Evolutionary conservation across 2,329 filamentous ascomycete species (phyloP), one percentile per base, ranked within the genome.

Genomic region (Talaromyces sp.): DNA sequence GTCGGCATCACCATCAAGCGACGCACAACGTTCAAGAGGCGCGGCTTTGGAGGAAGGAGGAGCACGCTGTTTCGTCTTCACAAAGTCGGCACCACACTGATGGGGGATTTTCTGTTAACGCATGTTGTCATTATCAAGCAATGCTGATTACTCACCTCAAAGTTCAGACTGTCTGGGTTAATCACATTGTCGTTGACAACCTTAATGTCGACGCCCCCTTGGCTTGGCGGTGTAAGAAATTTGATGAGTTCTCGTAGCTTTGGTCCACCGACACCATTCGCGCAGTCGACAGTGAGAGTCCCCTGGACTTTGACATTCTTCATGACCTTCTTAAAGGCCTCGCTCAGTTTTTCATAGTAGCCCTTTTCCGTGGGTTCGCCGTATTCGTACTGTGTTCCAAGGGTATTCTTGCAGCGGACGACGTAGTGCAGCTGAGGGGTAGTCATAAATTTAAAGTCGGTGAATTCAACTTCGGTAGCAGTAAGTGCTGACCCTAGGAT

Each of bases 341-440:
- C 83, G 46, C 86, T 84, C 58, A 97, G 84, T 81, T 99, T 99
- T 78, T 95, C 85, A 76, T 98, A 98, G 79, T 99, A 99, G 38
- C 95, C 95, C 61, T 86, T 82, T 80, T 98, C 93, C 64, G 89
- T 96, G 58, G 91, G 85, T 71, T 91, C 87, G 60, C 95, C 95
- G 72, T 98, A 99, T 19, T 91, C 85, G 67, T 92, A 88, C 59
- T 89, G 88, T 2, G 91, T 96, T 63, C 89, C 90, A 69, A 95
- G 85, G 0, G 93, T 98, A 79, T 99, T 99, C 78, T 92, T 85
- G 76, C 93, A 96, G 65, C 95, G 90, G 32, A 93, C 93, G 65
- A 98, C 83, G 78, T 99, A 99, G 80, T 99, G 95, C 61, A 99
- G 84, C 79, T 98, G 95, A n/a, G 95, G 95, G 3, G 95, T 99